These are phyloP conservation scores for Blastocystis sp. DNA, from an alignment of 352 stramenopile species.

Conservation along the genomic window DNA sequence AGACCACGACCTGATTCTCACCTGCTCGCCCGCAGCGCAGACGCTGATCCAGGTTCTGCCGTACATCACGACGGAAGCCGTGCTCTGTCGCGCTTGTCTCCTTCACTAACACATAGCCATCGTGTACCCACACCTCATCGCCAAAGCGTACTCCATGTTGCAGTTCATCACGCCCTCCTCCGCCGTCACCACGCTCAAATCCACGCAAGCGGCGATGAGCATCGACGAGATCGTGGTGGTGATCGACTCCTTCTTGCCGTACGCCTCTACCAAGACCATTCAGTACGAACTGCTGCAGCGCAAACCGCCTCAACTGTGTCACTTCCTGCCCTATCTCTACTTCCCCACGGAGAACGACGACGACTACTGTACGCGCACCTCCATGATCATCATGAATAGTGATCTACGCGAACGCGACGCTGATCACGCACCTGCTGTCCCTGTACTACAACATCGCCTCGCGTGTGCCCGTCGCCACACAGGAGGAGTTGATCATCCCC, in stretches of 20 bases:
- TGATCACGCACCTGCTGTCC: conserved; percentile 12
- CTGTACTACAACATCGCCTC: conserved; percentile 54
- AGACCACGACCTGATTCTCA: neutral
- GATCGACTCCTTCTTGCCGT: neutral
- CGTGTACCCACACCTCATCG: conserved; percentile 33
- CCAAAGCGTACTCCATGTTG: conserved; percentile 55
- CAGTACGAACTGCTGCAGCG: conserved; percentile 38
- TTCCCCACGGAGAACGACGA: conserved; percentile 17
- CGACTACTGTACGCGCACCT: neutral
- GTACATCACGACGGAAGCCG: conserved; percentile 55
- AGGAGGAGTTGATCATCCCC: neutral
- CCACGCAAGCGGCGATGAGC: conserved; percentile 49
- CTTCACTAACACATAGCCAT: conserved; percentile 18
- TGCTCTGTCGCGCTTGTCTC: neutral
- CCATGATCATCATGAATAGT: neutral
- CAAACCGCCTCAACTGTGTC: neutral
- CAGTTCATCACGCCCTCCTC: conserved; percentile 28
- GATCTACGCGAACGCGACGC: conserved; percentile 36
- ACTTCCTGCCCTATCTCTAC: conserved; percentile 57
- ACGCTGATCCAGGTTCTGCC: conserved; percentile 24
- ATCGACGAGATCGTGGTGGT: conserved; percentile 50
- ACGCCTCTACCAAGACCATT: conserved; percentile 25
- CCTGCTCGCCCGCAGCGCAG: conserved; percentile 1
- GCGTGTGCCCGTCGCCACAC: neutral
- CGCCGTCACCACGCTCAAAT: conserved; percentile 38